phyloP scores from a whole-genome alignment of 2,329 filamentous ascomycete species.

The Periconia sp. region DNA sequence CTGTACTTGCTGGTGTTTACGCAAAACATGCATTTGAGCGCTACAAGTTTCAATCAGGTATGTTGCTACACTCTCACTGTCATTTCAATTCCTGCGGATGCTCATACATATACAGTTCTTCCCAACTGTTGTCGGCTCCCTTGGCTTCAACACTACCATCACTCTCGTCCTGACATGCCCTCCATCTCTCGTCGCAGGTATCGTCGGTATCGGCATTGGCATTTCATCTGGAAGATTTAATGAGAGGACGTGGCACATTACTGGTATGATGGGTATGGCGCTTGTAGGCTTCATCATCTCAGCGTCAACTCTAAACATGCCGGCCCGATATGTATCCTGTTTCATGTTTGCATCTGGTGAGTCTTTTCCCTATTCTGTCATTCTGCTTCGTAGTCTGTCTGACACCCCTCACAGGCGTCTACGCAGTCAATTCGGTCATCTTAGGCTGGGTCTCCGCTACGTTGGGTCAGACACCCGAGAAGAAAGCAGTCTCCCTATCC shows the following conservation, averaged over 20 bases:
- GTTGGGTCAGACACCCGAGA: constrained; percentile 51
- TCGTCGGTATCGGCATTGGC: constrained; percentile 37
- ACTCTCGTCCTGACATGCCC: constrained; percentile 57
- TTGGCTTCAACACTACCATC: constrained; percentile 57
- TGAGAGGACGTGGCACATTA: constrained; percentile 50
- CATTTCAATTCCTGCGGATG: constrained; percentile 5
- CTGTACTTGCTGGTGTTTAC: constrained; percentile 62
- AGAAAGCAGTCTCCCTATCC: constrained; percentile 50
- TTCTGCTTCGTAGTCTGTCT: too few species aligned
- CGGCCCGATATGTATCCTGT: constrained; percentile 35
- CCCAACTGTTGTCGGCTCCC: constrained; percentile 55
- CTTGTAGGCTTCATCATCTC: constrained; percentile 46
- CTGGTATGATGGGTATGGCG: constrained; percentile 41
- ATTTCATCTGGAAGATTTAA: constrained; percentile 47
- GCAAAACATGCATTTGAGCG: constrained; percentile 63
- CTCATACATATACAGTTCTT: constrained; percentile 42
- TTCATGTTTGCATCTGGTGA: constrained; percentile 33
- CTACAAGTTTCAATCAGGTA: constrained; percentile 55
- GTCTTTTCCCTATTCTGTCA: constrained; percentile 4
- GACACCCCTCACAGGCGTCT: constrained; percentile 12
- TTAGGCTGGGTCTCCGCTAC: constrained; percentile 52
- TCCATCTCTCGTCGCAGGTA: constrained; percentile 26
- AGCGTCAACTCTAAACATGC: constrained; percentile 44
- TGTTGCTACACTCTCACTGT: not conserved
- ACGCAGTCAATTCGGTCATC: constrained; percentile 25